Percentiles rank a stretch among this genome's conserved stretches.
These are phyloP conservation scores for Alternaria consortialis DNA, from an alignment of 2,329 filamentous ascomycete species.

Conservation along the genomic window DNA sequence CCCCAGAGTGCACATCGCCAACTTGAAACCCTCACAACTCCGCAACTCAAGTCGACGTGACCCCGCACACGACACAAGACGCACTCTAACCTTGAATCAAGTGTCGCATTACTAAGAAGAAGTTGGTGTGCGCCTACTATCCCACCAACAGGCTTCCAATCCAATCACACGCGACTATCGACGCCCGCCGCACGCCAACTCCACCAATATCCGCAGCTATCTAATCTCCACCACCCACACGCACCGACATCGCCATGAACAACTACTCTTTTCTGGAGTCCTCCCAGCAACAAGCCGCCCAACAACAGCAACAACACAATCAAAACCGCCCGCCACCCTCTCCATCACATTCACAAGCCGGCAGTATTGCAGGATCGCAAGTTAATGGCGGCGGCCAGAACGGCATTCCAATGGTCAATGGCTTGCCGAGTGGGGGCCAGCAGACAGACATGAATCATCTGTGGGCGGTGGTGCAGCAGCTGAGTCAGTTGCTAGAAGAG, in stretches of 20 bases:
- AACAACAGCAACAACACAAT: constrained; percentile 20
- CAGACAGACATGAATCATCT: constrained; percentile 56
- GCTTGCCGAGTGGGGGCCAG: constrained; percentile 51
- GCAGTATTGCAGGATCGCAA: constrained; percentile 30
- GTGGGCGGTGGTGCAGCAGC: constrained; percentile 53
- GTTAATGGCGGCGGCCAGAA: constrained; percentile 45
- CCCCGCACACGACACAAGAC: constrained; percentile 11
- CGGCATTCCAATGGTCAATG: constrained; percentile 51
- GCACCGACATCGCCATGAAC: constrained; percentile 39
- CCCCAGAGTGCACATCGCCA: constrained; percentile 1
- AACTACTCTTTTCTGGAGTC: constrained; percentile 50
- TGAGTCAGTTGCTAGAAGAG: constrained; percentile 51
- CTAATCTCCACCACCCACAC: constrained; percentile 20
- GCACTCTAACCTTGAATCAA: background rate
- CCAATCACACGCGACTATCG: constrained; percentile 13
- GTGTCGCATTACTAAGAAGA: constrained; percentile 5
- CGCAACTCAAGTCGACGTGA: constrained; percentile 6
- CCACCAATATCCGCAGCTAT: constrained; percentile 15
- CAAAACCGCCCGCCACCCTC: constrained; percentile 47
- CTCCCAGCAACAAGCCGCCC: constrained; percentile 22
- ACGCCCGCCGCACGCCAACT: constrained; percentile 22
- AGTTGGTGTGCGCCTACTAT: constrained; percentile 1
- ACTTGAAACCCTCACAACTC: background rate
- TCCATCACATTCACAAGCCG: constrained; percentile 39
- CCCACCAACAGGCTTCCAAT: constrained; percentile 7